Percentiles rank a stretch among this genome's conserved stretches.
These are phyloP conservation scores for Leishmania gerbilli DNA, from an alignment of 208 protist species.

Conservation along the genomic window DNA sequence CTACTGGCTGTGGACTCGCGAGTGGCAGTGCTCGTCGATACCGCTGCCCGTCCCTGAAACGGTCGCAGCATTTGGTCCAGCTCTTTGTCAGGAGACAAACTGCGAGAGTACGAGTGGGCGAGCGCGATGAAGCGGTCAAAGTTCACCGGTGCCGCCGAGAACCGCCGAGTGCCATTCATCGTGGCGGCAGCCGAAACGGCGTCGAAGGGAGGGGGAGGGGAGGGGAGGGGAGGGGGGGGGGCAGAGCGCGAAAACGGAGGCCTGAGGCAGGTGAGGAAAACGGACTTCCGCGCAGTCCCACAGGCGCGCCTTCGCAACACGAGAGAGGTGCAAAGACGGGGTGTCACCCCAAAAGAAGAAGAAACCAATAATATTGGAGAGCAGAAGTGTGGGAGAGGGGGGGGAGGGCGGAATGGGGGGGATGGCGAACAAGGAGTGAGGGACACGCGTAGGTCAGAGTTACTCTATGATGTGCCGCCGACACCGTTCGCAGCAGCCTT, in stretches of 20 bases:
- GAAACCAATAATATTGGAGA: neutral
- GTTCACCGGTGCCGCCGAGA: constrained; percentile 53
- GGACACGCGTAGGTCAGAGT: neutral
- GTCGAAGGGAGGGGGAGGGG: neutral
- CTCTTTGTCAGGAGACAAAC: constrained; percentile 72
- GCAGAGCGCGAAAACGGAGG: neutral
- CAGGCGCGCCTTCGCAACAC: neutral
- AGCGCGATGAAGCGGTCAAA: constrained; percentile 74
- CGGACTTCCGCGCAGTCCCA: neutral
- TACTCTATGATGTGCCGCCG: neutral
- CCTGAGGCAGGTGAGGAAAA: neutral
- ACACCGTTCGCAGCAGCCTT: neutral
- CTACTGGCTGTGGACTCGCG: constrained; percentile 5
- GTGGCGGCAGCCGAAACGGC: neutral
- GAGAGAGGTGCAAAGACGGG: neutral
- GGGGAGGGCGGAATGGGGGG: neutral
- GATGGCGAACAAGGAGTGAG: neutral
- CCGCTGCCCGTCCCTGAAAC: constrained; percentile 7
- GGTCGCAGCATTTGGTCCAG: constrained; percentile 76
- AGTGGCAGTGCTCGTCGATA: neutral
- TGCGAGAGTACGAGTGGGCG: constrained; percentile 42
- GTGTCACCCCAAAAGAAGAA: neutral
- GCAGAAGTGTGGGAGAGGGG: neutral
- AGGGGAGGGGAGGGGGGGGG: neutral
- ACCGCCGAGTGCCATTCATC: constrained; percentile 18